A percentile compares a stretch with the other conserved stretches of the same genome.
These are phyloP conservation scores for Daldinia sp. DNA, from an alignment of 2,329 filamentous ascomycete genomes.

Conservation along the genomic window DNA sequence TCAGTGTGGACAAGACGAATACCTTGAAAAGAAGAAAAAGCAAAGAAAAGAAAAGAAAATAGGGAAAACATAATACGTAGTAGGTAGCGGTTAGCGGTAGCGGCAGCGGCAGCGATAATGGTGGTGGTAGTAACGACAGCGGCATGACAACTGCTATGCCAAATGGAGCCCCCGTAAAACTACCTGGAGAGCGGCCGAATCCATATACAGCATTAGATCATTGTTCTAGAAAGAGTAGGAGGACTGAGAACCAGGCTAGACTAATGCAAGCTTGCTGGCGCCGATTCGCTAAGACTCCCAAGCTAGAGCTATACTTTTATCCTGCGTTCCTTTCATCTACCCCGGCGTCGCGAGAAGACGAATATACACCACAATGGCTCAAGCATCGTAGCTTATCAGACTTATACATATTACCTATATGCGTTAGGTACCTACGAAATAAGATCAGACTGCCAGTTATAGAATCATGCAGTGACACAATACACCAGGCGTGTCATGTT, in stretches of 20 bases:
- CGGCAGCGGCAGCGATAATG: no score
- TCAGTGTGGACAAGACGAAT: no score
- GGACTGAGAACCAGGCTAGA: constrained; percentile 2
- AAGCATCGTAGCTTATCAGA: not conserved
- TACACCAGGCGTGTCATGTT: constrained; percentile 13
- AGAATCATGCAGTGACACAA: constrained; percentile 30
- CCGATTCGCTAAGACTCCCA: not conserved
- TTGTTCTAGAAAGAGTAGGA: constrained; percentile 5
- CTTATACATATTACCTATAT: no score
- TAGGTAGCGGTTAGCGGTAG: not conserved
- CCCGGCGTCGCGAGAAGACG: not conserved
- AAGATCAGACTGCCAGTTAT: not conserved
- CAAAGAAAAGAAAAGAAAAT: no score
- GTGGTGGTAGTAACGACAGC: no score
- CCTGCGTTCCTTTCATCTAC: not conserved
- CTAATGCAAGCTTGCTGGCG: constrained; percentile 2
- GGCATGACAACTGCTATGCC: constrained; percentile 17
- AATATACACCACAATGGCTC: not conserved
- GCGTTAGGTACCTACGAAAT: not conserved
- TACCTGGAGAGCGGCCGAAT: constrained; percentile 16
- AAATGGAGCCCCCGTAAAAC: constrained; percentile 29
- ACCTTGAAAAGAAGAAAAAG: no score
- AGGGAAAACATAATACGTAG: not conserved
- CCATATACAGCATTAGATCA: constrained; percentile 6
- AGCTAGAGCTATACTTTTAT: not conserved